These are phyloP conservation scores for Chenopodium album DNA, from an alignment of 148 eudicot genomes.

Conservation along the genomic window DNA sequence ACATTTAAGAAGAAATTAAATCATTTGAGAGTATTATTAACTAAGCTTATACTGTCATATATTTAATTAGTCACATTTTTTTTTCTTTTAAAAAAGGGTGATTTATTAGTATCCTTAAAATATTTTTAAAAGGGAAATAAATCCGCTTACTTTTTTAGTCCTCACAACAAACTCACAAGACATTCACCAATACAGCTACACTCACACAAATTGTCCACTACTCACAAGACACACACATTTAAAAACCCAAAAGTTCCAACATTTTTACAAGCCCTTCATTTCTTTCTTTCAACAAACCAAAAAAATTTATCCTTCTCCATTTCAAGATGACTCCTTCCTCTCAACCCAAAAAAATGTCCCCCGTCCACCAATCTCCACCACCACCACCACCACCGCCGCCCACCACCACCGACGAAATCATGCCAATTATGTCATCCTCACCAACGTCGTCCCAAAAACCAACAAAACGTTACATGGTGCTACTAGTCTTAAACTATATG, in stretches of 20 bases:
- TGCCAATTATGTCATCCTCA: conserved; percentile 1
- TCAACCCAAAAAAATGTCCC: conserved; percentile 4
- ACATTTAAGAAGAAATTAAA: too few species aligned
- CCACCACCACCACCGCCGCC: conserved; percentile 4
- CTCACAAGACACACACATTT: conserved; percentile 8
- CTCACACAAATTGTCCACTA: background rate
- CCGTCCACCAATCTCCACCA: conserved; percentile 4
- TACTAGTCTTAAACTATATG: conserved; percentile 48
- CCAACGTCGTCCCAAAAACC: background rate
- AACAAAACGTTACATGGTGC: conserved; percentile 32
- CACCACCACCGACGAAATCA: background rate
- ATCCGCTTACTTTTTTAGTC: background rate
- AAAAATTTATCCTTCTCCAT: background rate
- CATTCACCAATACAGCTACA: background rate
- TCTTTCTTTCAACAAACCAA: background rate
- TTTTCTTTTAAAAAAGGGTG: too few species aligned
- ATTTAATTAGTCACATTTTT: too few species aligned
- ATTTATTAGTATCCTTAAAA: too few species aligned
- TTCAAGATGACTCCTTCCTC: background rate
- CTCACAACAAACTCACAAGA: background rate
- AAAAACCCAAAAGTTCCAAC: background rate
- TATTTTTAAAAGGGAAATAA: too few species aligned
- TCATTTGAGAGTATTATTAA: too few species aligned
- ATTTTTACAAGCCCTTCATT: background rate
- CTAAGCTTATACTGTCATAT: too few species aligned